These are phyloP conservation scores for Candida endomychidarum DNA, from an alignment of 805 yeast genomes.

Conservation along the genomic window DNA sequence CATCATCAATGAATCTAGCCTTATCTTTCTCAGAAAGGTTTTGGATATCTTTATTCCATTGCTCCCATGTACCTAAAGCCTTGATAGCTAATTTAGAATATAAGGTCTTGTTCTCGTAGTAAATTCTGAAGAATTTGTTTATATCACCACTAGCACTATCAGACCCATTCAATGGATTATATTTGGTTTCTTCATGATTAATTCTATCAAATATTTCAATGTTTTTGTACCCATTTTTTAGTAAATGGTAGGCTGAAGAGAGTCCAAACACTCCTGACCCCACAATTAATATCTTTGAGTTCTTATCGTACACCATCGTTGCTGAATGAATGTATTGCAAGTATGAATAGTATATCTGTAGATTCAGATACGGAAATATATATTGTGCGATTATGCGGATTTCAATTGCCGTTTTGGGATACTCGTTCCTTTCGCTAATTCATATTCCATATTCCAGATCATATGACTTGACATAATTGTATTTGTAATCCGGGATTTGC, in stretches of 20 bases:
- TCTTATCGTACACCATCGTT: background rate
- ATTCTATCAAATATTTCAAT: constrained; percentile 32
- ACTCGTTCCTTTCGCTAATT: too few species aligned
- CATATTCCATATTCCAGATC: too few species aligned
- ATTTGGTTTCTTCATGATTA: constrained; percentile 4
- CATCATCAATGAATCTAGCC: constrained; percentile 12
- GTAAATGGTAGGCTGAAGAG: constrained; percentile 44
- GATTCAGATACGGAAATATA: too few species aligned
- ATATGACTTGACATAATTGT: too few species aligned
- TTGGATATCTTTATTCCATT: constrained; percentile 21
- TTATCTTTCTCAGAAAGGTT: background rate
- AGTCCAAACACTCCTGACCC: constrained; percentile 58
- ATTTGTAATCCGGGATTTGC: too few species aligned
- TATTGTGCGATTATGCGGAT: too few species aligned
- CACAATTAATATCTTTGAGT: constrained; percentile 34
- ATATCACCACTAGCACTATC: constrained; percentile 10
- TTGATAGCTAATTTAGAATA: constrained; percentile 9
- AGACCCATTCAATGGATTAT: constrained; percentile 5
- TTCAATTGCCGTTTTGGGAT: too few species aligned
- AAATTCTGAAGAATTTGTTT: constrained; percentile 9
- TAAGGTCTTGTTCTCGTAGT: constrained; percentile 9
- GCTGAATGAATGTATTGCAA: too few species aligned
- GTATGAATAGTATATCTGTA: too few species aligned
- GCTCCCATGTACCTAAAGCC: constrained; percentile 16
- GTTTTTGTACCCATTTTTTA: constrained; percentile 28